A percentile compares a stretch with the other conserved stretches of the same genome.
These are phyloP conservation scores for Blastobotrys attinorum DNA, from an alignment of 805 yeast genomes.

Conservation along the genomic window DNA sequence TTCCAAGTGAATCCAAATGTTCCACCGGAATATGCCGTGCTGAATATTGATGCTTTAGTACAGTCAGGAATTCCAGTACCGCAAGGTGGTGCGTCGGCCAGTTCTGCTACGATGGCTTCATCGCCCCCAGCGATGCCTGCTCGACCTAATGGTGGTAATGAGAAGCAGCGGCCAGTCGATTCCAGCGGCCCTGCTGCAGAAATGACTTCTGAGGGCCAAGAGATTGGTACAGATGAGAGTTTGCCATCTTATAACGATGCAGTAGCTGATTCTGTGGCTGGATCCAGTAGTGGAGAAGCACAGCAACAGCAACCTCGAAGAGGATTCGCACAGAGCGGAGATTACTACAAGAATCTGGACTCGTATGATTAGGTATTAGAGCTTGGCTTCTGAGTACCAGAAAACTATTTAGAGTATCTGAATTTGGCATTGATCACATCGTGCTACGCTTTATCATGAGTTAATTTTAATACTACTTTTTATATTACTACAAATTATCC, in stretches of 20 bases:
- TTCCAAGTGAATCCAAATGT: slow-evolving; percentile 13
- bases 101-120: no score
- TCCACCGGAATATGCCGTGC: slow-evolving; percentile 12
- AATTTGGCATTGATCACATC: no score
- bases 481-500: no score
- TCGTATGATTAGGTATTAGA: slow-evolving; percentile 3
- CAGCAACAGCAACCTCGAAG: slow-evolving; percentile 6
- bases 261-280: neutral
- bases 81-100: neutral
- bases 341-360: slow-evolving; percentile 9
- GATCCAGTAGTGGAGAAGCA: slow-evolving; percentile 1
- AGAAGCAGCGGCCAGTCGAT: neutral
- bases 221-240: slow-evolving; percentile 1
- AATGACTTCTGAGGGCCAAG: neutral
- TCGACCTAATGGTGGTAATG: neutral
- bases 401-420: no score
- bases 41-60: slow-evolving; percentile 10
- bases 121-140: slow-evolving; percentile 1
- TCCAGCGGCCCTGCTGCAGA: neutral
- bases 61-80: slow-evolving; percentile 14
- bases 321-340: slow-evolving; percentile 10
- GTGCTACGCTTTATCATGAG: no score
- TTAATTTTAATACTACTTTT: no score
- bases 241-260: slow-evolving; percentile 14
- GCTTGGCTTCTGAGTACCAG: no score